Conservation (phyloP, 2,329 filamentous ascomycete genomes). For the Endocalyx cinctus region DNA sequence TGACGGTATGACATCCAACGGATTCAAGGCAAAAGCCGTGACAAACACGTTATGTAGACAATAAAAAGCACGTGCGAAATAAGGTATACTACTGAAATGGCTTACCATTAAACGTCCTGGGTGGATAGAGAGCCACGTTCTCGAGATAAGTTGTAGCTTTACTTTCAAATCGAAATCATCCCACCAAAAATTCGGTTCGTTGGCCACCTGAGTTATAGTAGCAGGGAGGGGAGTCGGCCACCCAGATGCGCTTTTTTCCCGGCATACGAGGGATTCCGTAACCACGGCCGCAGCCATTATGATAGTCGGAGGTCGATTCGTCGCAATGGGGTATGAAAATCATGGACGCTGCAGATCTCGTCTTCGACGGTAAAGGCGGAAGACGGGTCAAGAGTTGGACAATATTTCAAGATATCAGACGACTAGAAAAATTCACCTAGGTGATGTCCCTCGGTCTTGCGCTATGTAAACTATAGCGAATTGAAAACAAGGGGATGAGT, state of each 20-base stretch:
- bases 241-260: slow-evolving; percentile 36
- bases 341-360: slow-evolving; percentile 45
- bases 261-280: slow-evolving; percentile 38
- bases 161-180: slow-evolving; percentile 30
- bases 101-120: slow-evolving; percentile 25
- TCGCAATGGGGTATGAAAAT: slow-evolving; percentile 39
- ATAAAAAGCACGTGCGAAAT: slow-evolving; percentile 1
- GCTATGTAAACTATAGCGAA: no score
- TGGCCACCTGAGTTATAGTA: slow-evolving; percentile 25
- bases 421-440: slow-evolving; percentile 2
- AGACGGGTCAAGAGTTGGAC: slow-evolving; percentile 10
- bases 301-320: slow-evolving; percentile 40
- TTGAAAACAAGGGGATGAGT: no score
- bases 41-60: not conserved
- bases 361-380: slow-evolving; percentile 16
- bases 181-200: slow-evolving; percentile 23
- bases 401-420: slow-evolving; percentile 5
- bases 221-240: slow-evolving; percentile 29
- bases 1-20: no score
- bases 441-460: no score
- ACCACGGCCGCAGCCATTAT: slow-evolving; percentile 52
- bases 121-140: slow-evolving; percentile 32
- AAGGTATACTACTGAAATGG: slow-evolving; percentile 8
- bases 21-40: not conserved
- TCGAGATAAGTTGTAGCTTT: slow-evolving; percentile 35